Conservation (phyloP, 1,284 basidiomycete genomes). For the Ganoderma multipileum region DNA sequence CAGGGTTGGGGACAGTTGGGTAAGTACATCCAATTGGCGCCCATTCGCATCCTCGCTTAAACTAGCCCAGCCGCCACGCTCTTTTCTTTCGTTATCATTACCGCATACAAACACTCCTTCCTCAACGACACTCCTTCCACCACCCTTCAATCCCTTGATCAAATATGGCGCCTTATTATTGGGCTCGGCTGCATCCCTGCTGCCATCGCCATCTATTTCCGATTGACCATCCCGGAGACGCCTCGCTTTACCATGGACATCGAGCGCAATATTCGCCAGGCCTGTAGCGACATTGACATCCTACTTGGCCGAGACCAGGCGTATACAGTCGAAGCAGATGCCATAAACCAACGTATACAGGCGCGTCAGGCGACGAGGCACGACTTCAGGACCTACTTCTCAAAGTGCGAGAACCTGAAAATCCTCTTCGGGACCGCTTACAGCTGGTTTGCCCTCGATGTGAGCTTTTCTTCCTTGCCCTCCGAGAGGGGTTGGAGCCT, state of each 20-base stretch:
- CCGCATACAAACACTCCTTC: constrained; percentile 73
- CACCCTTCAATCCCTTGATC: constrained; percentile 58
- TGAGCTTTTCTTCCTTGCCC: constrained; percentile 39
- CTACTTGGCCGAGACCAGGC: constrained; percentile 61
- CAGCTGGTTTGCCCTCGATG: constrained; percentile 83
- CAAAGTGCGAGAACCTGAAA: constrained; percentile 70
- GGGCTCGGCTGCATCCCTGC: constrained; percentile 76
- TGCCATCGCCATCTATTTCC: constrained; percentile 75
- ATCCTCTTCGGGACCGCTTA: constrained; percentile 67
- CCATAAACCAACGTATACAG: constrained; percentile 60
- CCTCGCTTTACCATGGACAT: constrained; percentile 92
- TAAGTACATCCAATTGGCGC: constrained; percentile 42
- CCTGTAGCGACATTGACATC: constrained; percentile 68
- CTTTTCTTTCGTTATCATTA: constrained; percentile 70
- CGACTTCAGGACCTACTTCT: constrained; percentile 72
- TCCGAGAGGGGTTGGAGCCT: neutral
- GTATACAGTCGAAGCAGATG: constrained; percentile 62
- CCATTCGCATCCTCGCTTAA: constrained; percentile 7
- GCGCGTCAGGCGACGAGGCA: constrained; percentile 68
- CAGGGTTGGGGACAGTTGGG: constrained; percentile 78
- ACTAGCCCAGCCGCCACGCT: constrained; percentile 63
- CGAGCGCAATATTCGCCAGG: constrained; percentile 82
- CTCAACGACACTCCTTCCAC: constrained; percentile 50
- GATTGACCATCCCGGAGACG: constrained; percentile 80
- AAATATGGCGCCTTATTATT: constrained; percentile 74